Conservation (phyloP, 129 eudicot species). For the Escallonia rubra region DNA sequence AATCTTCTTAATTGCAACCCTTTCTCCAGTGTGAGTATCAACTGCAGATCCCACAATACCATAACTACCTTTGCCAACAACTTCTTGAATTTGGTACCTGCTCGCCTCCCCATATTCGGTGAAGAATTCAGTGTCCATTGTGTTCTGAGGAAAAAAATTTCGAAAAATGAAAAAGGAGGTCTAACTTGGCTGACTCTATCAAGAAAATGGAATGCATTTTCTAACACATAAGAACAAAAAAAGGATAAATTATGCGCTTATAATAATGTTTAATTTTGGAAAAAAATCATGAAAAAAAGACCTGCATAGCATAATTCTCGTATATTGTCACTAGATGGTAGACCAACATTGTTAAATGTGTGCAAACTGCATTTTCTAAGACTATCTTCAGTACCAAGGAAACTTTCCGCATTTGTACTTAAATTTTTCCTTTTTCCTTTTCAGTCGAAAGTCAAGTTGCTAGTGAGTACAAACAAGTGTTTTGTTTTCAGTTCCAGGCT, state of each 20-base stretch:
- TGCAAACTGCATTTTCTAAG: too few species aligned
- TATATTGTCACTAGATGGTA: too few species aligned
- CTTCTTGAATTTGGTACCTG: conserved; percentile 83
- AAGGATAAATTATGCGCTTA: too few species aligned
- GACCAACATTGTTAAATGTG: too few species aligned
- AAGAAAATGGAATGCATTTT: background rate
- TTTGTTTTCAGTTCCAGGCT: too few species aligned
- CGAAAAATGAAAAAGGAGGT: background rate
- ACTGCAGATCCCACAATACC: conserved; percentile 86
- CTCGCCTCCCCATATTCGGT: conserved; percentile 85
- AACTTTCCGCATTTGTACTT: too few species aligned
- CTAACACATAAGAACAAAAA: background rate
- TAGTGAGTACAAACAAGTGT: too few species aligned
- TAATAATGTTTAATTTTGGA: background rate
- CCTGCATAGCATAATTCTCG: background rate
- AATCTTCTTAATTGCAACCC: conserved; percentile 71
- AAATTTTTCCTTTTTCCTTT: too few species aligned
- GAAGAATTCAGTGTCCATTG: conserved; percentile 64
- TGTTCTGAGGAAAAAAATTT: conserved; percentile 17
- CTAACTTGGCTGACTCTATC: background rate
- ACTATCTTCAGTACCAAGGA: too few species aligned
- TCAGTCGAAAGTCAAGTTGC: too few species aligned
- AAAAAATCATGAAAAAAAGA: background rate
- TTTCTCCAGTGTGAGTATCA: conserved; percentile 60
- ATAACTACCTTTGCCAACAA: conserved; percentile 85